Evolutionary conservation across 148 eudicot genomes (phyloP).

Genomic region (Silene latifolia): DNA sequence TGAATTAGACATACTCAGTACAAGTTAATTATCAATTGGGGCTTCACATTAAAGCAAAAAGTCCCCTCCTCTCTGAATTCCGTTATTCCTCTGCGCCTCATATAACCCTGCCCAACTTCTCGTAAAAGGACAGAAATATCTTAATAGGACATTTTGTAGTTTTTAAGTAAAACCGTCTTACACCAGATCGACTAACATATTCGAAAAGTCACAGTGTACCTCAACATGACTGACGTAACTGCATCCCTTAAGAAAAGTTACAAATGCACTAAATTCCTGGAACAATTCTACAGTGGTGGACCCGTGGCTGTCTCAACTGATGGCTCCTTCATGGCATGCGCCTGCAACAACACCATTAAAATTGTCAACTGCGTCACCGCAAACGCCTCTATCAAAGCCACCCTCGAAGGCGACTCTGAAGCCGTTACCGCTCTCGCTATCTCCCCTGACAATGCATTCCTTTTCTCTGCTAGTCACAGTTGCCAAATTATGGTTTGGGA

Average conservation of each 20-base stretch:
- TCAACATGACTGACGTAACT: too few species aligned
- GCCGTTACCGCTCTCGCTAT: constrained; percentile 65
- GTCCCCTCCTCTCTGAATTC: too few species aligned
- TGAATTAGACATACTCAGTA: too few species aligned
- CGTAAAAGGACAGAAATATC: too few species aligned
- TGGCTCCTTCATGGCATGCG: constrained; percentile 67
- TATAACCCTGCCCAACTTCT: too few species aligned
- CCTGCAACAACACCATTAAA: constrained; percentile 69
- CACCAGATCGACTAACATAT: too few species aligned
- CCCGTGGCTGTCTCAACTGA: constrained; percentile 70
- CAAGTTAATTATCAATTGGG: too few species aligned
- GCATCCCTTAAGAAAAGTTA: constrained; percentile 59
- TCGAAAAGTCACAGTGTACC: too few species aligned
- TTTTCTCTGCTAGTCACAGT: constrained; percentile 71
- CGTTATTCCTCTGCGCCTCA: too few species aligned
- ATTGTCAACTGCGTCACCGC: constrained; percentile 55
- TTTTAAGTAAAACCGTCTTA: too few species aligned
- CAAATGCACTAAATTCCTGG: constrained; percentile 48
- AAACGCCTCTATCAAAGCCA: constrained; percentile 54
- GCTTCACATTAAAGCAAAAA: too few species aligned
- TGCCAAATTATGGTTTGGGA: constrained; percentile 95
- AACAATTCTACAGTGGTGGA: constrained; percentile 87
- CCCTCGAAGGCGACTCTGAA: constrained; percentile 83
- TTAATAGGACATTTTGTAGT: too few species aligned
- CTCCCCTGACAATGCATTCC: constrained; percentile 54